Percentiles rank a stretch among this genome's conserved stretches.
These are phyloP conservation scores for Acephala macrosclerotiorum DNA, from an alignment of 2,329 filamentous ascomycete genomes.

Conservation along the genomic window DNA sequence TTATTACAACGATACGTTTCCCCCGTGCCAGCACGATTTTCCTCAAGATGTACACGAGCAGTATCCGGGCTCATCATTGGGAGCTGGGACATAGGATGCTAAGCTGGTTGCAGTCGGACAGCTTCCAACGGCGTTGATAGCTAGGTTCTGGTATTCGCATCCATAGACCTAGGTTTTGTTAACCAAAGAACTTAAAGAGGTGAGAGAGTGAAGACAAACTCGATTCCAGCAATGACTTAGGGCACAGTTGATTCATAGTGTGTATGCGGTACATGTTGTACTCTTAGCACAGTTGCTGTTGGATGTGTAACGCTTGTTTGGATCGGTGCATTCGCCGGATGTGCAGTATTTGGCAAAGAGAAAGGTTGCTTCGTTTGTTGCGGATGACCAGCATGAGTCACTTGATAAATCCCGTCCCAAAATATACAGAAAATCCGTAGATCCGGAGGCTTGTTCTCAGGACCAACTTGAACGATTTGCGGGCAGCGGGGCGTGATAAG, in stretches of 20 bases:
- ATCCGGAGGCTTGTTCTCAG: no score
- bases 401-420: no score
- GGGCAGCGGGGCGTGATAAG: no score
- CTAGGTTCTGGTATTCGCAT: constrained; percentile 13
- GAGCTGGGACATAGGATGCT: constrained; percentile 4
- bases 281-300: not conserved
- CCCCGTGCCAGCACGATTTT: no score
- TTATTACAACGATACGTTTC: no score
- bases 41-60: constrained; percentile 7
- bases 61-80: not conserved
- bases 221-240: constrained; percentile 10
- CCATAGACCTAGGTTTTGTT: constrained; percentile 2
- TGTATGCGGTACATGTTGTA: not conserved
- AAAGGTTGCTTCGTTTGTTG: not conserved
- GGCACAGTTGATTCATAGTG: constrained; percentile 8
- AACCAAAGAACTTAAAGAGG: not conserved
- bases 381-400: constrained; percentile 6
- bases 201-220: not conserved
- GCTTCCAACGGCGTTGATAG: constrained; percentile 5
- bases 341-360: constrained; percentile 2
- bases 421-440: no score
- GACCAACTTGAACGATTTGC: no score
- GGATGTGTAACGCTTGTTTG: not conserved
- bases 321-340: not conserved
- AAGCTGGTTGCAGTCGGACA: constrained; percentile 4